A percentile compares a stretch with the other conserved stretches of the same genome.
phyloP scores from a whole-genome alignment of 1,284 basidiomycete species.

The Malassezia brasiliensis region DNA sequence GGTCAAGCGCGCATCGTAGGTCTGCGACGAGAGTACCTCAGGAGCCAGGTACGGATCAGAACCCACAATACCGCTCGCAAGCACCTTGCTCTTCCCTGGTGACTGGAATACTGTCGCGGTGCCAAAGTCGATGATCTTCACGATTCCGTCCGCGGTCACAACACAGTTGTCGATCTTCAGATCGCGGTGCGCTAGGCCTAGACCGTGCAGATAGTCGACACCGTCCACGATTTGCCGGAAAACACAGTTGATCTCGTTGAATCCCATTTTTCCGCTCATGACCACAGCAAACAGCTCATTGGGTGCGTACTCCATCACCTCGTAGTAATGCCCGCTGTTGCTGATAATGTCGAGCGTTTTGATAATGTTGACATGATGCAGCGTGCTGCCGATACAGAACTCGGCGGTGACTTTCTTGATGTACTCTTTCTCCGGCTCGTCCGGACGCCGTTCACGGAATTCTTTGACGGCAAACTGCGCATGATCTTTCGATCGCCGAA shows the following conservation, averaged over 20 bases:
- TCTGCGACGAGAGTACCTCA: slow-evolving; percentile 69
- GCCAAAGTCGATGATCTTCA: slow-evolving; percentile 99
- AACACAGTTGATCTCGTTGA: slow-evolving; percentile 96
- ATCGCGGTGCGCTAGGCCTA: slow-evolving; percentile 95
- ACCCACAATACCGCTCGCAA: slow-evolving; percentile 82
- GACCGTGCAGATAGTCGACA: slow-evolving; percentile 91
- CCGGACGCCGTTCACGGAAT: slow-evolving; percentile 75
- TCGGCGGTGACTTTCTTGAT: slow-evolving; percentile 98
- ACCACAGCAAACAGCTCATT: slow-evolving; percentile 97
- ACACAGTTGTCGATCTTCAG: slow-evolving; percentile 99
- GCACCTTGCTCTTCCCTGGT: slow-evolving; percentile 57
- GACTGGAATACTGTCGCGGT: slow-evolving; percentile 99
- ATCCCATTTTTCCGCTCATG: slow-evolving; percentile 98
- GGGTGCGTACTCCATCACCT: slow-evolving; percentile 89
- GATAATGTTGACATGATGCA: slow-evolving; percentile 81
- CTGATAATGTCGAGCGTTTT: slow-evolving; percentile 96
- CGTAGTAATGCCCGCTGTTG: slow-evolving; percentile 86
- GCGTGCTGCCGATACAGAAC: slow-evolving; percentile 89
- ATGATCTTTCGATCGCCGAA: slow-evolving; percentile 60
- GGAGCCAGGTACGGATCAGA: slow-evolving; percentile 97
- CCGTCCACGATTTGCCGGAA: slow-evolving; percentile 98
- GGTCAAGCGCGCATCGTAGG: slow-evolving; percentile 90
- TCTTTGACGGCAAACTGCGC: slow-evolving; percentile 92
- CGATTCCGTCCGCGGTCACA: slow-evolving; percentile 83
- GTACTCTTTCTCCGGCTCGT: slow-evolving; percentile 90